Base-by-base conservation (phyloP, 148 eudicot genomes). In the Vaccinium corymbosum region DNA sequence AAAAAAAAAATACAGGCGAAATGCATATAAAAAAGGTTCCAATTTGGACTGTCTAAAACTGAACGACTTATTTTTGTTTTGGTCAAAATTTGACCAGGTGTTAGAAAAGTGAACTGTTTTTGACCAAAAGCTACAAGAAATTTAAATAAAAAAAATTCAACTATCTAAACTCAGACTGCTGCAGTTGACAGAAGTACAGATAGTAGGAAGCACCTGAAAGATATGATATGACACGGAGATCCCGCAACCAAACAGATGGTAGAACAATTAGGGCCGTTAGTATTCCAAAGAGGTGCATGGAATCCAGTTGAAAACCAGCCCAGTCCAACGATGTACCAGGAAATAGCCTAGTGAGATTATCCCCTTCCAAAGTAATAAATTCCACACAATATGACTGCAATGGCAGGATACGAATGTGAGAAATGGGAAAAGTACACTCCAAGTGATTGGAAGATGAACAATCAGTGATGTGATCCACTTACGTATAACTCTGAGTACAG, bases 341-440 rank as follows among this genome's bases (percentile, higher is more conserved):
- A 83, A 96, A 96, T 78, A 96, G 87, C 48, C 90, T 86, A 78
- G 92, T 87, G 53, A 96, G 94, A 89, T 94, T 93, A 78, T 96
- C 97, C 9, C 95, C 99, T 87, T 96, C 99, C 84, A 96, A 85
- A 35, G 89, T 96, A 84, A 96, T 90, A 86, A 96, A 96, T 75
- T 96, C 99, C 83, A 94, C 98, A 91, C 99, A 94, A 79, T 89
- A 92, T 48, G 98, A 89, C 99, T 96, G 95, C 92, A 79, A 3
- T 16, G 12, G 6, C 35, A 55, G 25, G 55, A 29, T 1, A 79
- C 29, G 9, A 51, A 52, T 53, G 32, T 79, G 35, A 79, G 48
- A 16, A 55, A 55, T 16, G 48, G 17, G 25, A 52, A 50, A 29
- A 52, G 80, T 51, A 77, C 29, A 27, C n/a, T 52, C n/a, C 46